A percentile compares a stretch with the other conserved stretches of the same genome.
Conservation (phyloP, 2,329 filamentous ascomycete species). For the Aspergillus sp. region DNA sequence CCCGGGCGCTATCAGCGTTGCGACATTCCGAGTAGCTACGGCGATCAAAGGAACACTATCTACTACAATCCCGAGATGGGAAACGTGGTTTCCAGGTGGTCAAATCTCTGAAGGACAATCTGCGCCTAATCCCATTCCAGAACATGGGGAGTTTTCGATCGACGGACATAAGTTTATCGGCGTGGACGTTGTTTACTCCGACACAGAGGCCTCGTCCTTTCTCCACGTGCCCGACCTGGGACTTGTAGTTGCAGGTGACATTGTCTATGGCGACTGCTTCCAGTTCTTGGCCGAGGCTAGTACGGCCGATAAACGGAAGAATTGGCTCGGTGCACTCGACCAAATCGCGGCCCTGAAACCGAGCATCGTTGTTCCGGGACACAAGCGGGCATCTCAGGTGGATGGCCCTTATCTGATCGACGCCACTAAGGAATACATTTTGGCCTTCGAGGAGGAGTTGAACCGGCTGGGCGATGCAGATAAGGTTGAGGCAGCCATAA, state of each 20-base stretch:
- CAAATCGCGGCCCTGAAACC: constrained; percentile 33
- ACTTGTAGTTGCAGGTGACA: constrained; percentile 40
- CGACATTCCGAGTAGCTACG: constrained; percentile 7
- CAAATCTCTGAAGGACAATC: background rate
- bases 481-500: too few relatives aligned
- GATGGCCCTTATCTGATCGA: background rate
- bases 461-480: too few relatives aligned
- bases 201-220: constrained; percentile 33
- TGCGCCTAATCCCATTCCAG: background rate
- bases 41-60: background rate
- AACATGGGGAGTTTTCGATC: background rate
- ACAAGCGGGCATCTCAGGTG: background rate
- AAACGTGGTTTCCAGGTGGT: background rate
- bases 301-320: constrained; percentile 27
- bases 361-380: constrained; percentile 25
- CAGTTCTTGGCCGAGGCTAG: constrained; percentile 37
- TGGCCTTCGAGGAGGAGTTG: background rate
- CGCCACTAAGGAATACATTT: background rate
- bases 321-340: constrained; percentile 35
- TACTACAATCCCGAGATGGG: background rate
- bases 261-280: constrained; percentile 39
- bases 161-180: constrained; percentile 10
- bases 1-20: constrained; percentile 20
- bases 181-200: constrained; percentile 26
- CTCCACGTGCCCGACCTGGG: constrained; percentile 35